Evolutionary conservation across 768 basidiomycete genomes (phyloP).

Genomic region (Suillus fuscotomentosus): DNA sequence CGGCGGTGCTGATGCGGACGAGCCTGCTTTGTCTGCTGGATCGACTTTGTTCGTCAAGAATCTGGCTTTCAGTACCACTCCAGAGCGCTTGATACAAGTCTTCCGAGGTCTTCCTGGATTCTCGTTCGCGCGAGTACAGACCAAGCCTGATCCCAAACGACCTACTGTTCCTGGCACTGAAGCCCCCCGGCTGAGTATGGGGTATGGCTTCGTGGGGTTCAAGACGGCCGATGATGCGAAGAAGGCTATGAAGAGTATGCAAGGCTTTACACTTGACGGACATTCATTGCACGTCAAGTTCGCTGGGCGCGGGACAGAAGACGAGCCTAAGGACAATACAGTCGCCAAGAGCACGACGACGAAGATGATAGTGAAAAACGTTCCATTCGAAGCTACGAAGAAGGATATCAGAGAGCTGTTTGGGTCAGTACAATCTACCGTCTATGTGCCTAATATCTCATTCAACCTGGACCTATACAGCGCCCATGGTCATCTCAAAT

Average conservation of each 20-base stretch:
- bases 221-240: slow-evolving; percentile 68
- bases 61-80: slow-evolving; percentile 87
- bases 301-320: slow-evolving; percentile 74
- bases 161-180: slow-evolving; percentile 32
- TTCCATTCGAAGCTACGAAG: slow-evolving; percentile 94
- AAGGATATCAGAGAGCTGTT: slow-evolving; percentile 91
- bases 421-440: slow-evolving; percentile 51
- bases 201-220: slow-evolving; percentile 96
- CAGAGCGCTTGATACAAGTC: slow-evolving; percentile 64
- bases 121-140: slow-evolving; percentile 86
- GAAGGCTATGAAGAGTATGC: slow-evolving; percentile 72
- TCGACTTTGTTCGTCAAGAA: slow-evolving; percentile 95
- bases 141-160: slow-evolving; percentile 82
- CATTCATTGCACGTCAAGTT: slow-evolving; percentile 83
- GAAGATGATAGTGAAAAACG: slow-evolving; percentile 98
- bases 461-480: slow-evolving; percentile 36
- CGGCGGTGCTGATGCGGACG: slow-evolving; percentile 36
- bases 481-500: slow-evolving; percentile 90
- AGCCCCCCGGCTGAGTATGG: slow-evolving; percentile 78
- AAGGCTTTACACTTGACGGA: slow-evolving; percentile 84
- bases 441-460: slow-evolving; percentile 2
- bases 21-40: slow-evolving; percentile 54
- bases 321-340: slow-evolving; percentile 38
- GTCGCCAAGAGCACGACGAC: slow-evolving; percentile 63
- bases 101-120: slow-evolving; percentile 79